Percentiles rank a stretch among this genome's conserved stretches.
phyloP scores from a whole-genome alignment of 129 eudicot species.

The Lactuca sativa region DNA sequence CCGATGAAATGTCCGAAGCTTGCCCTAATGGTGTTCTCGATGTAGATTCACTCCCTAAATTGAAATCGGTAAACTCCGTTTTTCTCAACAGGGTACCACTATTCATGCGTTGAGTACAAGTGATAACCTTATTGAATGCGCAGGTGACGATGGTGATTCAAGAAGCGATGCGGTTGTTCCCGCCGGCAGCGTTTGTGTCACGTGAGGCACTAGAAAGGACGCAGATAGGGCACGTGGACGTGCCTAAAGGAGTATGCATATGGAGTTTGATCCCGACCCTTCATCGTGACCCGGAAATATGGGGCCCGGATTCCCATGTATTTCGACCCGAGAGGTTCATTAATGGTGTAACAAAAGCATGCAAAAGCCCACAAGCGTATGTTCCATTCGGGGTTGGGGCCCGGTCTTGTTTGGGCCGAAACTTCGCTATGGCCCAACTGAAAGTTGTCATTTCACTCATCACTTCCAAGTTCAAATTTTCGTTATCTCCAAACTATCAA shows the following conservation, averaged over 20 bases:
- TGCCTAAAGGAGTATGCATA: conserved; percentile 84
- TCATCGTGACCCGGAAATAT: conserved; percentile 70
- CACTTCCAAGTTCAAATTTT: conserved; percentile 57
- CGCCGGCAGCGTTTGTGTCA: conserved; percentile 93
- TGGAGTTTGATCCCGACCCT: conserved; percentile 92
- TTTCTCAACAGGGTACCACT: neutral
- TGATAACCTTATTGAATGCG: neutral
- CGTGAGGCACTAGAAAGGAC: conserved; percentile 82
- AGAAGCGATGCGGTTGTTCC: conserved; percentile 76
- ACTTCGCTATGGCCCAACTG: conserved; percentile 70
- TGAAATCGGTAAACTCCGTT: conserved; percentile 60
- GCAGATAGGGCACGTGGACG: conserved; percentile 54
- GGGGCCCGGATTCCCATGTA: conserved; percentile 74
- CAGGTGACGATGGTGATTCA: conserved; percentile 90
- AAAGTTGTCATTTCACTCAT: conserved; percentile 61
- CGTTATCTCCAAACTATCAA: conserved; percentile 67
- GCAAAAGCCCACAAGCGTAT: conserved; percentile 78
- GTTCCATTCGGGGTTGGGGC: conserved; percentile 87
- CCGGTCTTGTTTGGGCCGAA: conserved; percentile 65
- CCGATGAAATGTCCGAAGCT: conserved; percentile 57
- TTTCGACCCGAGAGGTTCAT: conserved; percentile 75
- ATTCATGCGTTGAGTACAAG: neutral
- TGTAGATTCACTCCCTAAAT: conserved; percentile 59
- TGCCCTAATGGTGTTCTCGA: conserved; percentile 44
- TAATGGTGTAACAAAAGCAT: conserved; percentile 64